These are phyloP conservation scores for Pythium aphanidermatum DNA, from an alignment of 352 stramenopile genomes.

Conservation along the genomic window DNA sequence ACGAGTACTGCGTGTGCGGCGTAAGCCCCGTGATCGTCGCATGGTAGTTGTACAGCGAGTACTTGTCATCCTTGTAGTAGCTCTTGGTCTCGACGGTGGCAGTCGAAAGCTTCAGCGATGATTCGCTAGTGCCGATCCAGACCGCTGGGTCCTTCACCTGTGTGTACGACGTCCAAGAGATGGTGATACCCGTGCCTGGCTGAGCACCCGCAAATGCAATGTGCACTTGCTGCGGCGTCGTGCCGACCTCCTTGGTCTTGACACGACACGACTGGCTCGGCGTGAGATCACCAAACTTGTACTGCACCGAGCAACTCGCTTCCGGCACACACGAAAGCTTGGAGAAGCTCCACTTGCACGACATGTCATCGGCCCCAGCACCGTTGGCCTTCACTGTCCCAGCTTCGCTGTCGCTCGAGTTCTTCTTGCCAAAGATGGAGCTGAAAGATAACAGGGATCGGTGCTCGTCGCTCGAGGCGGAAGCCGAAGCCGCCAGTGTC, in stretches of 20 bases:
- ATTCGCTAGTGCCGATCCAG: slow-evolving; percentile 24
- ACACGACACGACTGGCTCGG: slow-evolving; percentile 15
- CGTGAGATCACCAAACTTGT: slow-evolving; percentile 15
- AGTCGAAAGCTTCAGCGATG: slow-evolving; percentile 12
- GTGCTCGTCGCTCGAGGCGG: too few species aligned
- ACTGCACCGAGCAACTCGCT: slow-evolving; percentile 6
- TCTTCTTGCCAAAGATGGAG: too few species aligned
- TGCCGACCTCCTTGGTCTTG: neutral
- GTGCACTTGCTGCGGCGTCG: slow-evolving; percentile 38
- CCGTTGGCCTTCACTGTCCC: too few species aligned
- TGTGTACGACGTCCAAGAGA: slow-evolving; percentile 39
- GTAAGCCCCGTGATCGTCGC: slow-evolving; percentile 27
- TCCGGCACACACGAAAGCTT: slow-evolving; percentile 5
- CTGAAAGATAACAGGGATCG: too few species aligned
- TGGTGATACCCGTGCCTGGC: slow-evolving; percentile 30
- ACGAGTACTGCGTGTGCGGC: slow-evolving; percentile 33
- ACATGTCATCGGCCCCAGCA: neutral
- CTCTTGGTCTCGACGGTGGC: slow-evolving; percentile 15
- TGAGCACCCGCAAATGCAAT: slow-evolving; percentile 36
- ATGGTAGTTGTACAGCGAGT: slow-evolving; percentile 42
- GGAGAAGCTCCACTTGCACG: slow-evolving; percentile 4
- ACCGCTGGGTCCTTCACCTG: slow-evolving; percentile 25
- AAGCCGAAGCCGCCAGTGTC: too few species aligned
- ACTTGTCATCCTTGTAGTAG: slow-evolving; percentile 38
- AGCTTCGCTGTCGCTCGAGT: too few species aligned